A percentile compares a stretch with the other conserved stretches of the same genome.
Conservation (phyloP, 495 filamentous ascomycete species). For the Penicillium ochrochloron region DNA sequence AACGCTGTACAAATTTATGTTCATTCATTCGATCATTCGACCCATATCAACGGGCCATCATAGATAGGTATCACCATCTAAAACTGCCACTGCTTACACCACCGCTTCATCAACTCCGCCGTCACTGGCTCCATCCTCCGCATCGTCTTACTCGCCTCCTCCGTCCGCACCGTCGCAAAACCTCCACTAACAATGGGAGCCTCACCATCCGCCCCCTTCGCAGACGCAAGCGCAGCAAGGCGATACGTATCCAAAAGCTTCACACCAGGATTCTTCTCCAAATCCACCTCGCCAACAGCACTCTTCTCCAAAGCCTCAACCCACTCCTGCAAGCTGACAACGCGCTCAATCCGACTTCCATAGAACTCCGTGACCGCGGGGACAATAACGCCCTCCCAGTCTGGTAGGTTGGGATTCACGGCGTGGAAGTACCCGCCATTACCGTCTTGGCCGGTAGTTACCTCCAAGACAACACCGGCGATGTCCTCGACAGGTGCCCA, state of each 20-base stretch:
- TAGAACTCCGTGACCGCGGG: conserved; percentile 22
- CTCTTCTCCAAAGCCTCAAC: conserved; percentile 20
- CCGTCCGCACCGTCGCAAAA: conserved; percentile 25
- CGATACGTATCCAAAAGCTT: conserved; percentile 31
- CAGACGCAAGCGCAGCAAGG: background rate
- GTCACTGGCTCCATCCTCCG: conserved; percentile 21
- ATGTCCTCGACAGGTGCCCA: conserved; percentile 30
- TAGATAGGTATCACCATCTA: conserved; percentile 7
- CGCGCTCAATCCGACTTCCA: conserved; percentile 14
- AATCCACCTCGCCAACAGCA: conserved; percentile 16
- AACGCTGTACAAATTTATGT: background rate
- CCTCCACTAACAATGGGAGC: background rate
- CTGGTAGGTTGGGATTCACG: conserved; percentile 17
- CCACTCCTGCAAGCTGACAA: conserved; percentile 26
- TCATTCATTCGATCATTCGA: background rate
- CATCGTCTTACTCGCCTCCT: conserved; percentile 25
- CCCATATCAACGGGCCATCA: background rate
- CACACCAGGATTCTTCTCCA: conserved; percentile 26
- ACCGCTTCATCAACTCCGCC: conserved; percentile 30
- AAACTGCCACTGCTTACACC: conserved; percentile 32
- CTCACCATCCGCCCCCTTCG: conserved; percentile 1
- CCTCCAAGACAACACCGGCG: conserved; percentile 20
- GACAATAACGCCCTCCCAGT: conserved; percentile 15
- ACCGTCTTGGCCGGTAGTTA: conserved; percentile 2
- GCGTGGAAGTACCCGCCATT: conserved; percentile 25